Conservation (phyloP, 352 stramenopile genomes). For the Pythium brachiatum region DNA sequence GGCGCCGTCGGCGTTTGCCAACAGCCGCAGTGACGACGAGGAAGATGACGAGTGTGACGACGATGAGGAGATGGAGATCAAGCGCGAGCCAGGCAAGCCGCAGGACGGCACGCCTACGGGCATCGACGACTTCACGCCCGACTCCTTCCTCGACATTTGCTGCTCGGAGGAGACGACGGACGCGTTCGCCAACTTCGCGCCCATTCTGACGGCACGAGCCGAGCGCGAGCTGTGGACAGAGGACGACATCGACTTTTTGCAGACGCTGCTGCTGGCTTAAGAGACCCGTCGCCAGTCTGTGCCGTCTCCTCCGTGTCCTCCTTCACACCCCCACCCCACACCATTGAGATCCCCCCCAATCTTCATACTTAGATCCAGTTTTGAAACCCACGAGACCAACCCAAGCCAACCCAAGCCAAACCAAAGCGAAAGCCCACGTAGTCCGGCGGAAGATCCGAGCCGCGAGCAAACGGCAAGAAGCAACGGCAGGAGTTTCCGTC, state of each 20-base stretch:
- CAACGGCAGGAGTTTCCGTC: no score
- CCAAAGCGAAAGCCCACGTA: not conserved
- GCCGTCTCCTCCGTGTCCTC: not conserved
- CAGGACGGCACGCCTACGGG: constrained; percentile 47
- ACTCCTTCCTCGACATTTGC: constrained; percentile 50
- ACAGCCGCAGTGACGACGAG: not conserved
- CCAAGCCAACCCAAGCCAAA: not conserved
- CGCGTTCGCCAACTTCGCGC: constrained; percentile 39
- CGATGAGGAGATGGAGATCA: constrained; percentile 4
- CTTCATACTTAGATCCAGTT: not conserved
- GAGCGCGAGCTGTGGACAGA: constrained; percentile 73
- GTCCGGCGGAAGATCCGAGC: not conserved
- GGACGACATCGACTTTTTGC: constrained; percentile 79
- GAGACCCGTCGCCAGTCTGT: not conserved
- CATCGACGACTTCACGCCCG: constrained; percentile 59
- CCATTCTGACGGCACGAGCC: constrained; percentile 41
- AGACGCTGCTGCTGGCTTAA: constrained; percentile 66
- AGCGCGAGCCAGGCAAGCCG: constrained; percentile 24
- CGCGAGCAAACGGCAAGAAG: not conserved
- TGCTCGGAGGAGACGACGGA: constrained; percentile 30
- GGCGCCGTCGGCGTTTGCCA: constrained; percentile 12
- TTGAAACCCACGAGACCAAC: not conserved
- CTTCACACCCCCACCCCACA: not conserved
- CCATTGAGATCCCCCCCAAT: not conserved
- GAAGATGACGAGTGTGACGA: constrained; percentile 2